Evolutionary conservation across 2,329 filamentous ascomycete species (phyloP), one percentile per base, ranked within the genome.

Genomic region (Ceratocystis papillata): DNA sequence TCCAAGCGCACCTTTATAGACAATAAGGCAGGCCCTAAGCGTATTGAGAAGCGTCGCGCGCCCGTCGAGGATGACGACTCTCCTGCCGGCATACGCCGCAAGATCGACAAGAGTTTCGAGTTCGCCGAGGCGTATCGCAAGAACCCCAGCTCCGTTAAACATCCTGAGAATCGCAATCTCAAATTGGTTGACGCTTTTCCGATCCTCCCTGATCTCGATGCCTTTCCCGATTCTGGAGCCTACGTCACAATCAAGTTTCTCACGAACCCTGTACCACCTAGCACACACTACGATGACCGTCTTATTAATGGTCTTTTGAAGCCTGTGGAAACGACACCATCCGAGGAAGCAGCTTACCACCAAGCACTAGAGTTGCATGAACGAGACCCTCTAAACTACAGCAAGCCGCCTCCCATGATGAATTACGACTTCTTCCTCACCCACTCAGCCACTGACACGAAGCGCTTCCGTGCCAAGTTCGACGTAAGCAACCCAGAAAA

Each of bases 191-290:
- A 85, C 55, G 81, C 82, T 20, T 81, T 80, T 68, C 84, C 85
- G 33, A 74, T 88, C 48, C 74, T 88, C 20, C 86, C 86, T 5
- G 86, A 88, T 71, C 78, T 86, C 53, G 82, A 86, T 68, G 82
- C 84, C n/a, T 87, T 87, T 76, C 84, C 85, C 61, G 86, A 88
- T 73, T 83, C 82, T 2, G 85, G 86, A 65, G 84, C 85, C 68
- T 88, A 88, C 72, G 82, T 87, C 69, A 84, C 85, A 15, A 79
- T 88, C 76, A 88, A 88, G 74, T 87, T 88, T 74, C 80, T 80
- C 63, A 84, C 81, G 69, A 86, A 86, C 72, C 86, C 86, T 2
- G 81, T 87, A 33, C 76, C 80, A 8, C 77, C 78, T 65, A 76
- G 75, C 55, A 77, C 71, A 60, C 75, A 75, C 57, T 87, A 86